phyloP scores from a whole-genome alignment of 805 yeast species.

The Komagataella pastoris region DNA sequence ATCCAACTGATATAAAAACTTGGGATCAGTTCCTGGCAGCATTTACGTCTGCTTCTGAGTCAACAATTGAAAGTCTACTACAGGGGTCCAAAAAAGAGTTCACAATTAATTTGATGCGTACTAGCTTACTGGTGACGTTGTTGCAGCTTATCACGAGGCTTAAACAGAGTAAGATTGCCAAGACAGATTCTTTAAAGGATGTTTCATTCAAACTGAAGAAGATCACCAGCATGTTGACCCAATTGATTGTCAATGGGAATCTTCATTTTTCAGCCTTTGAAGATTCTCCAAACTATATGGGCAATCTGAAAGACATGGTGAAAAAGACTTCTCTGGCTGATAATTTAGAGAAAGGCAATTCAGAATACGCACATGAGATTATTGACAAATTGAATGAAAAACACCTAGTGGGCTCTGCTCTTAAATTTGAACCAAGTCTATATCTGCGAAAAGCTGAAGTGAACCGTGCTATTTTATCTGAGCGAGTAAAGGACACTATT shows the following conservation, averaged over 20 bases:
- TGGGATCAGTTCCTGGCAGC: conserved; percentile 46
- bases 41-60: conserved; percentile 31
- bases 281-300: conserved; percentile 11
- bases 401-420: neutral
- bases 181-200: conserved; percentile 29
- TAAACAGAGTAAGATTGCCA: conserved; percentile 33
- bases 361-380: neutral
- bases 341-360: neutral
- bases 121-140: conserved; percentile 37
- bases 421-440: neutral
- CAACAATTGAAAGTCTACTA: conserved; percentile 35
- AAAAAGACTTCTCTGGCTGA: neutral
- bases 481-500: neutral
- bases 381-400: neutral
- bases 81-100: conserved; percentile 39
- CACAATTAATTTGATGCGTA: conserved; percentile 34
- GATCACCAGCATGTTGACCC: conserved; percentile 42
- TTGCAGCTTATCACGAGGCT: conserved; percentile 44
- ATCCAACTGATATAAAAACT: conserved; percentile 40
- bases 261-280: conserved; percentile 33
- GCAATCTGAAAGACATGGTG: conserved; percentile 5
- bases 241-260: conserved; percentile 50
- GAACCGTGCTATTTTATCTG: neutral
- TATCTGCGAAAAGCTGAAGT: neutral
- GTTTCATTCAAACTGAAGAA: conserved; percentile 37